These are phyloP conservation scores for Boletus calvinii DNA, from an alignment of 1,284 basidiomycete species.

Conservation along the genomic window DNA sequence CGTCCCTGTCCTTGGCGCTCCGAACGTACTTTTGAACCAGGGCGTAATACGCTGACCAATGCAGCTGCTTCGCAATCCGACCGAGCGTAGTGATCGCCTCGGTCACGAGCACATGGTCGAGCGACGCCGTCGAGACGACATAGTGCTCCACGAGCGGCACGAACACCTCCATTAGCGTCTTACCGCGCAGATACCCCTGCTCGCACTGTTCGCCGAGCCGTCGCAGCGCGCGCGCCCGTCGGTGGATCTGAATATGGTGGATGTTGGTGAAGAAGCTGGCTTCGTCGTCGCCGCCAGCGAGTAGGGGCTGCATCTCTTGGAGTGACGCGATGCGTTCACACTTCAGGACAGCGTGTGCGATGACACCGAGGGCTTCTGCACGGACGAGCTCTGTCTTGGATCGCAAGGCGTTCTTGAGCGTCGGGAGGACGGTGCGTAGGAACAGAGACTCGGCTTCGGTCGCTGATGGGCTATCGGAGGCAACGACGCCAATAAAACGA, in stretches of 20 bases:
- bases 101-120: conserved; percentile 90
- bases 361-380: conserved; percentile 79
- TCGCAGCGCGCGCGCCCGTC: conserved; percentile 85
- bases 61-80: conserved; percentile 68
- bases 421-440: conserved; percentile 71
- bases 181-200: conserved; percentile 69
- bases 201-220: conserved; percentile 82
- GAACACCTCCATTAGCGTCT: conserved; percentile 81
- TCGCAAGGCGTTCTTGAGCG: conserved; percentile 78
- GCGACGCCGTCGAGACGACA: conserved; percentile 64
- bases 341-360: conserved; percentile 73
- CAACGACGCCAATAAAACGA: conserved; percentile 69
- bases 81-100: conserved; percentile 85
- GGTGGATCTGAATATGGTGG: conserved; percentile 91
- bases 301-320: conserved; percentile 77
- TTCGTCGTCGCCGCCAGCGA: conserved; percentile 92
- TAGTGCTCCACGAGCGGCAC: conserved; percentile 87
- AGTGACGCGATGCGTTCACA: conserved; percentile 64
- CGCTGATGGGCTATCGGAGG: conserved; percentile 13
- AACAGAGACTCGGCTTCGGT: conserved; percentile 52
- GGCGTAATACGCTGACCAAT: conserved; percentile 86
- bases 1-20: conserved; percentile 67
- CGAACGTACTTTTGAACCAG: conserved; percentile 84
- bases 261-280: conserved; percentile 98
- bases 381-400: conserved; percentile 89